Base-by-base conservation (phyloP, 192 early-diverging fungal genomes). In the Podochytrium sp. region DNA sequence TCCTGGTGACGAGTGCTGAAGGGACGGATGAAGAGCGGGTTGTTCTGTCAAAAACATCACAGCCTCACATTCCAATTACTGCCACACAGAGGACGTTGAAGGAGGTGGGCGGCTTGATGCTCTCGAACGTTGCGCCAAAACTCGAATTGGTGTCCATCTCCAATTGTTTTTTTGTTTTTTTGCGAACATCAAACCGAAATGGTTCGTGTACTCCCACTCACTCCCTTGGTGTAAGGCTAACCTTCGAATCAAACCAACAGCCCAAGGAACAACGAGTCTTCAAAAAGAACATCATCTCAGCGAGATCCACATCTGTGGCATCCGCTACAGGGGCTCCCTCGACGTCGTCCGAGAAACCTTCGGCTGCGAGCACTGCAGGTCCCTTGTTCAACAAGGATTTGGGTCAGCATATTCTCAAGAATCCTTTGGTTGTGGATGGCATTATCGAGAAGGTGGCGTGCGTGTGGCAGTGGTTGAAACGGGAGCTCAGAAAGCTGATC, bases 331-430 rank as follows among this genome's bases (percentile, higher is more conserved):
- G 27, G 16, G 38, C 63, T n/a, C 29, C 59, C 5, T 55, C 52
- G 7, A 20, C 52, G 30, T 16, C 2, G 33, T 20, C 33, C 30
- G 63, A 65, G 42, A 65, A 65, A 32, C 63, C 63, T 30, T 65
- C 63, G 23, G 23, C 63, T 7, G 63, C 63, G 23, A 65, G 63
- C 30, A 65, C 63, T 14, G 63, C 63, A 6, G 63, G 63, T 41
- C 63, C 63, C 7, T 42, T 65, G 20, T 65, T 65, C 65, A 73
- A 98, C 88, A 99, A 99, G 82, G 90, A 92, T 59, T 88, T 98
- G 25, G 96, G 96, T 70, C 96, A 99, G 82, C 97, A 99, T 75
- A 99, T 99, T 77, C 84, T 99, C 43, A 98, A 96, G 79, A 99
- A 99, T 83, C 97, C 97, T 41, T 83, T 99, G 23, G 94, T 99